These are phyloP conservation scores for Omphalea diandra DNA, from an alignment of 441 rosid genomes.

Conservation along the genomic window DNA sequence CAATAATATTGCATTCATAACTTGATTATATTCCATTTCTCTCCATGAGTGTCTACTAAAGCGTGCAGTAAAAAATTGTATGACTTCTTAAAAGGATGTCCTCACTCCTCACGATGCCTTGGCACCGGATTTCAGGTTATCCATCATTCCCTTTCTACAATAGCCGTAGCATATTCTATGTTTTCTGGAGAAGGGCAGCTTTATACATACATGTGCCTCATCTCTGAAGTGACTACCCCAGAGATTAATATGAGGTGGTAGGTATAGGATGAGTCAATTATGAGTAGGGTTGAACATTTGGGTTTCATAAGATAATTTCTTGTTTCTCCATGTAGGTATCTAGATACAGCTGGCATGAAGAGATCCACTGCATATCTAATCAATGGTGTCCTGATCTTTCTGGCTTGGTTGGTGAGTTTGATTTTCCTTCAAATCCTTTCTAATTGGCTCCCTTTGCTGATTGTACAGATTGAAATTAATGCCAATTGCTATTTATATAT, in stretches of 20 bases:
- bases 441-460: not conserved
- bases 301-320: conserved; percentile 23
- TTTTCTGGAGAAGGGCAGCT: conserved; percentile 71
- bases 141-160: conserved; percentile 44
- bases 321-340: conserved; percentile 32
- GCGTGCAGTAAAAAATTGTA: not conserved
- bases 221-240: conserved; percentile 52
- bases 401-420: conserved; percentile 55
- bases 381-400: conserved; percentile 52
- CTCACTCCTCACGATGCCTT: conserved; percentile 17
- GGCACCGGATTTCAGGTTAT: conserved; percentile 21
- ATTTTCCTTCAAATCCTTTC: not conserved
- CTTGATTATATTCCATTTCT: not conserved
- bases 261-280: conserved; percentile 27
- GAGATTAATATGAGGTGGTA: conserved; percentile 55
- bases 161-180: conserved; percentile 44
- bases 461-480: not conserved
- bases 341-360: conserved; percentile 55
- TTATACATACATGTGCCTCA: conserved; percentile 54
- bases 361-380: conserved; percentile 48
- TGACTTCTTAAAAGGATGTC: not conserved
- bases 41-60: not conserved
- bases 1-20: not conserved
- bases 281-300: conserved; percentile 32
- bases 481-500: not conserved